Conservation (phyloP, 345 rosid species). For the Hibiscus trionum region DNA sequence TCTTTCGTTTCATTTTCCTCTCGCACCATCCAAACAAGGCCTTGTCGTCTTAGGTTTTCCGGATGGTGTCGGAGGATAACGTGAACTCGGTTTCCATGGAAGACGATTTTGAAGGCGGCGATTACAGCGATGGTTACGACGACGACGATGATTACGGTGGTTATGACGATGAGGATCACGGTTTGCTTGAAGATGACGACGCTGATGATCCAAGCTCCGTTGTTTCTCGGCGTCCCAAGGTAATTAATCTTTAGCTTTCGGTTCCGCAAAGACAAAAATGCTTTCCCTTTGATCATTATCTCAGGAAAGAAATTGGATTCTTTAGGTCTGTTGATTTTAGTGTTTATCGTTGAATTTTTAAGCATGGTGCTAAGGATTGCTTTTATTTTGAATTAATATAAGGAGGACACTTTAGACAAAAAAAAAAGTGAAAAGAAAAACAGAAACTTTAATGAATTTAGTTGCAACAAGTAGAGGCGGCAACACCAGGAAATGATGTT, state of each 20-base stretch:
- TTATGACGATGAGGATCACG: slow-evolving; percentile 7
- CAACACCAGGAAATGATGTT: too few species aligned
- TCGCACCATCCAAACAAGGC: background rate
- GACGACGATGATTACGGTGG: slow-evolving; percentile 43
- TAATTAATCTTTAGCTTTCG: slow-evolving; percentile 9
- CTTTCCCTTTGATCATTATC: background rate
- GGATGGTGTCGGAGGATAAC: slow-evolving; percentile 71
- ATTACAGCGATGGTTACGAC: slow-evolving; percentile 20
- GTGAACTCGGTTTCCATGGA: slow-evolving; percentile 63
- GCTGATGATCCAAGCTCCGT: slow-evolving; percentile 34
- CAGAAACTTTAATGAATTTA: background rate
- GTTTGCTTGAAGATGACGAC: slow-evolving; percentile 37
- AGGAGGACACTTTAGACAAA: too few species aligned
- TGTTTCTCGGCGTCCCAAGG: slow-evolving; percentile 52
- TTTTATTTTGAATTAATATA: too few species aligned
- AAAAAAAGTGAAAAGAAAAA: too few species aligned
- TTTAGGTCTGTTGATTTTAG: background rate
- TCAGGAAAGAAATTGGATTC: too few species aligned
- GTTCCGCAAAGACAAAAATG: background rate
- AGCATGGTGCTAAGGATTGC: too few species aligned
- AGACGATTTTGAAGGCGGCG: slow-evolving; percentile 75
- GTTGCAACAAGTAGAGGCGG: background rate
- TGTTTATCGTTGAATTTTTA: background rate
- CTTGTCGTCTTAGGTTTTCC: background rate
- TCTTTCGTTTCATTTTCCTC: background rate